These are phyloP conservation scores for Euphorbia tirucalli DNA, from an alignment of 345 rosid genomes.

Conservation along the genomic window DNA sequence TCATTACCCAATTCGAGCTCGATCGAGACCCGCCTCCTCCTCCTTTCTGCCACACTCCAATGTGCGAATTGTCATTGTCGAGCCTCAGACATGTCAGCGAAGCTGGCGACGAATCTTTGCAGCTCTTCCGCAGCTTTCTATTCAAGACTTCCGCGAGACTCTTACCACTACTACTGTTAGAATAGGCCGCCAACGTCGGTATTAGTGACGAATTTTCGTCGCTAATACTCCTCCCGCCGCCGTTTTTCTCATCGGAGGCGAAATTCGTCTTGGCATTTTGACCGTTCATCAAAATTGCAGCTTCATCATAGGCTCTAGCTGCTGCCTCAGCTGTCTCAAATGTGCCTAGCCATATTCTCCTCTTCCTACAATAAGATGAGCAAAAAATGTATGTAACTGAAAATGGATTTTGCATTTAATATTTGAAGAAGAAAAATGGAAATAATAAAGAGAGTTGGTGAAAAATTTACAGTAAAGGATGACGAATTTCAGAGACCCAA, in stretches of 20 bases:
- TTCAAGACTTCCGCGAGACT: constrained; percentile 47
- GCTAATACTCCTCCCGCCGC: neutral
- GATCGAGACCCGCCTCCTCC: constrained; percentile 51
- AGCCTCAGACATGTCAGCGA: constrained; percentile 71
- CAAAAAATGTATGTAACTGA: too few species aligned
- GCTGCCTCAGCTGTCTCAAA: constrained; percentile 79
- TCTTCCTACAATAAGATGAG: constrained; percentile 46
- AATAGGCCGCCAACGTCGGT: neutral
- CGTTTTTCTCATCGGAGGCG: constrained; percentile 24
- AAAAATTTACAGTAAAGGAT: constrained; percentile 60
- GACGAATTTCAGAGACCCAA: constrained; percentile 86
- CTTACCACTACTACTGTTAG: constrained; percentile 6
- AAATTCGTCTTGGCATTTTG: constrained; percentile 74
- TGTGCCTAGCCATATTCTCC: constrained; percentile 82
- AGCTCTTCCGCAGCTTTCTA: constrained; percentile 54
- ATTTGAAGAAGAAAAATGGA: too few species aligned
- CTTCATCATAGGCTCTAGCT: constrained; percentile 69
- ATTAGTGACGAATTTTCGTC: neutral
- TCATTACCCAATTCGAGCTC: constrained; percentile 63
- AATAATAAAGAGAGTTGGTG: constrained; percentile 28
- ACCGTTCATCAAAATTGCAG: constrained; percentile 66
- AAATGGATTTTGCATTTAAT: too few species aligned
- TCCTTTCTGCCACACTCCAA: constrained; percentile 70
- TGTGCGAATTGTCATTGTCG: constrained; percentile 60
- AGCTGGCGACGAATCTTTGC: constrained; percentile 49